phyloP scores from a whole-genome alignment of 345 rosid species.

The Hibiscus syriacus region DNA sequence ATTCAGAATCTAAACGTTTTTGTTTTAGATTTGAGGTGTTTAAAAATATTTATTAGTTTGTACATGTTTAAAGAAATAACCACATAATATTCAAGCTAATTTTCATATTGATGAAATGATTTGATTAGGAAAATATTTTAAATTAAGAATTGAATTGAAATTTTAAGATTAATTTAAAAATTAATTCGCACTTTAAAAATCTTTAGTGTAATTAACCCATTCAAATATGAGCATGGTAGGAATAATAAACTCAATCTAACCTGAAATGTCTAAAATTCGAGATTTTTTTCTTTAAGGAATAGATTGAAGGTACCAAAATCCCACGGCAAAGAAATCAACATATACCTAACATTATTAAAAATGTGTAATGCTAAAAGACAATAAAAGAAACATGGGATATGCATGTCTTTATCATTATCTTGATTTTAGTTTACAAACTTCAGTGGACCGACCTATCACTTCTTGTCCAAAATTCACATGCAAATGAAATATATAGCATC shows the following conservation, averaged over 20 bases:
- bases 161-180: too few species aligned
- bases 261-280: not conserved
- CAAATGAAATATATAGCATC: not conserved
- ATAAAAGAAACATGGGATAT: not conserved
- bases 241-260: not conserved
- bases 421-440: not conserved
- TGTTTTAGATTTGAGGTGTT: too few species aligned
- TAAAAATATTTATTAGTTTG: too few species aligned
- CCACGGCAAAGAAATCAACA: not conserved
- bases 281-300: not conserved
- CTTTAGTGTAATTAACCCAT: too few species aligned
- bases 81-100: too few species aligned
- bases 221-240: too few species aligned
- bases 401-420: not conserved
- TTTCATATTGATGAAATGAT: too few species aligned
- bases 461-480: not conserved
- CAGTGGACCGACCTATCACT: not conserved
- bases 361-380: not conserved
- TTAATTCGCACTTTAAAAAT: too few species aligned
- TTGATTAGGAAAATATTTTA: too few species aligned
- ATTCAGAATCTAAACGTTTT: too few species aligned
- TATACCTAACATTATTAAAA: not conserved
- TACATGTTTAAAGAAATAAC: too few species aligned
- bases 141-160: too few species aligned
- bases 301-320: not conserved